Evolutionary conservation across 2,329 filamentous ascomycete species (phyloP).

Genomic region (Thielaviopsis musarum): DNA sequence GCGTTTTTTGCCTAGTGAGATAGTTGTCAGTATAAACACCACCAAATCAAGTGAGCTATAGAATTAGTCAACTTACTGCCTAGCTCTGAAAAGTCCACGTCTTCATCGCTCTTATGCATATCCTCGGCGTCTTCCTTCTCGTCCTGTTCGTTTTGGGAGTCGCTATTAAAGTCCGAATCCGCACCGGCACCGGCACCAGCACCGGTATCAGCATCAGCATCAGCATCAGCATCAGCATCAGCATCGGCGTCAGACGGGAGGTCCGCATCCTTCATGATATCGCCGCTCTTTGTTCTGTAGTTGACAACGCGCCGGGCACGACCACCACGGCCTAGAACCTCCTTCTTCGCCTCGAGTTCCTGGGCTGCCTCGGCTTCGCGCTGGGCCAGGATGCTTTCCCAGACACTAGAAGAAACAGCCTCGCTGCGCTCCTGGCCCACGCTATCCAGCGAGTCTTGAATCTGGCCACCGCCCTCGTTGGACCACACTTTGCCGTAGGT

Average conservation of each 20-base stretch:
- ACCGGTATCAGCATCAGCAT: slow-evolving; percentile 13
- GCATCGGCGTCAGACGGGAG: slow-evolving; percentile 15
- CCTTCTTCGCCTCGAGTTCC: slow-evolving; percentile 44
- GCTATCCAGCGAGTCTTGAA: slow-evolving; percentile 35
- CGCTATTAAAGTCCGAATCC: background rate
- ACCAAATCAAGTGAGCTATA: background rate
- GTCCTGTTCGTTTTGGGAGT: background rate
- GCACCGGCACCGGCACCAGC: background rate
- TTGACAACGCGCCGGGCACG: slow-evolving; percentile 39
- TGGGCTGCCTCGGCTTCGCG: slow-evolving; percentile 64
- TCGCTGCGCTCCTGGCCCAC: slow-evolving; percentile 25
- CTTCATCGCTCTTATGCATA: background rate
- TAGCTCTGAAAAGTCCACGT: background rate
- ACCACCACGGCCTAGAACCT: slow-evolving; percentile 74
- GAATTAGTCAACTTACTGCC: background rate
- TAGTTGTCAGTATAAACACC: background rate
- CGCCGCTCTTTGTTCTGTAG: background rate
- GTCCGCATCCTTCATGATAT: slow-evolving; percentile 9
- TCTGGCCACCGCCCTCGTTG: slow-evolving; percentile 55
- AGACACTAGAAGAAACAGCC: slow-evolving; percentile 40
- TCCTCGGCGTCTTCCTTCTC: background rate
- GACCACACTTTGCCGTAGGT: slow-evolving; percentile 85
- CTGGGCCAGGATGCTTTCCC: slow-evolving; percentile 78
- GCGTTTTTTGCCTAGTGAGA: background rate
- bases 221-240: slow-evolving; percentile 6